phyloP scores from a whole-genome alignment of 768 basidiomycete genomes.

The Termitomyces sp. region DNA sequence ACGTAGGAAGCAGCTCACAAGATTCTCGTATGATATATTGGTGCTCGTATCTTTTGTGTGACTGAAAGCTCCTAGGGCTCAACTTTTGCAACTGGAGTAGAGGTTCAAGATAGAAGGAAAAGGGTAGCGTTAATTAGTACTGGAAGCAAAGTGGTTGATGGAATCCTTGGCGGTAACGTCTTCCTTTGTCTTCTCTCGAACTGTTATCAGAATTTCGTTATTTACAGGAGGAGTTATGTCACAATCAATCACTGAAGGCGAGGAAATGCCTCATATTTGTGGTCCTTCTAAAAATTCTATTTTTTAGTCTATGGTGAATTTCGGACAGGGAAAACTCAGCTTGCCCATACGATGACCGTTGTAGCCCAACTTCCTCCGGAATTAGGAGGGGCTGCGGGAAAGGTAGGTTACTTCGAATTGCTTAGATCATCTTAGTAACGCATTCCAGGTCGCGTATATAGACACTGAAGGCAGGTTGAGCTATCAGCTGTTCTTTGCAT shows the following conservation, averaged over 20 bases:
- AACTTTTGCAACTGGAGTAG: conserved; percentile 86
- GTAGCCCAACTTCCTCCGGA: conserved; percentile 85
- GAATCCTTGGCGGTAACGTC: conserved; percentile 73
- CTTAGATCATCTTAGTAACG: not conserved
- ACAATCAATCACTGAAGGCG: conserved; percentile 91
- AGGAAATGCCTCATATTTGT: not conserved
- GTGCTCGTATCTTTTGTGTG: not conserved
- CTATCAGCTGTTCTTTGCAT: not conserved
- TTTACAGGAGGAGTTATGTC: conserved; percentile 78
- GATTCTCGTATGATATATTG: conserved; percentile 48
- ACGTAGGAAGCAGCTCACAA: conserved; percentile 85
- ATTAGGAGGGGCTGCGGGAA: conserved; percentile 87
- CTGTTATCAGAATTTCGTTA: not conserved
- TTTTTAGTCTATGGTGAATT: conserved; percentile 88
- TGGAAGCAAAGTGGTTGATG: conserved; percentile 88
- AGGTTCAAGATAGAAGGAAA: conserved; percentile 83
- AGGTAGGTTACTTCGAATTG: conserved; percentile 35
- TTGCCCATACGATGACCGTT: conserved; percentile 94
- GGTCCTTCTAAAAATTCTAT: not conserved
- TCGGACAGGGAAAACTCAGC: conserved; percentile 92
- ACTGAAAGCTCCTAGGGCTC: conserved; percentile 55
- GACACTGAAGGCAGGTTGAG: conserved; percentile 68
- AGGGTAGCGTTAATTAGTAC: conserved; percentile 83
- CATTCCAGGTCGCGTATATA: conserved; percentile 71
- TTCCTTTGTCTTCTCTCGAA: not conserved